Base-by-base conservation (phyloP, 768 basidiomycete species). In the Exsudoporus frostii region DNA sequence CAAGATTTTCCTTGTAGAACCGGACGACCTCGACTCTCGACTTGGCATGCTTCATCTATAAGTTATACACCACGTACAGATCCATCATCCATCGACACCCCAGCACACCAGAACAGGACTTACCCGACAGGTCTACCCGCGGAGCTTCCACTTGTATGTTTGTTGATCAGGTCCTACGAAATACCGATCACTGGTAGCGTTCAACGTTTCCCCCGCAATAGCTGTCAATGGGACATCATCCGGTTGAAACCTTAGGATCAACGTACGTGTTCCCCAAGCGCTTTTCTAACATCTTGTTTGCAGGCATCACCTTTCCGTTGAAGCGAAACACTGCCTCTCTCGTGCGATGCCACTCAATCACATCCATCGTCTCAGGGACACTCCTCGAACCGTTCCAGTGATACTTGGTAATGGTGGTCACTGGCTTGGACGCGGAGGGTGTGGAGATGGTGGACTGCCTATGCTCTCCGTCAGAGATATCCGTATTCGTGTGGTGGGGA, bases 101-200 rank as follows among this genome's bases (percentile, higher is more conserved):
- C n/a, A n/a, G n/a, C n/a, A n/a, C n/a, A n/a, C n/a, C n/a, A n/a
- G n/a, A n/a, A n/a, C n/a, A n/a, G n/a, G n/a, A n/a, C n/a, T n/a
- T n/a, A n/a, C n/a, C n/a, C n/a, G n/a, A n/a, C n/a, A n/a, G n/a
- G n/a, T n/a, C n/a, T n/a, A n/a, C n/a, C n/a, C n/a, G n/a, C n/a
- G n/a, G 11, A 70, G 22, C 24, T 60, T 62, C 74, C 73, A 74
- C 20, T 68, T 67, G 59, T 71, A 74, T 24, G 55, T 54, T 8
- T 45, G 59, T 1, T 56, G 60, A 50, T 73, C 65, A 0, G 63
- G 67, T 8, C 69, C 73, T 24, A 53, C 52, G 45, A 74, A 74
- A n/a, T 66, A 58, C 20, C 67, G 70, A 29, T 63, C 63, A 29
- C 73, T 74, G 39, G 7, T 7, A 4, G 7, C 30, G 29, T 44